These are phyloP conservation scores for Lizanozyma gosingica DNA, from an alignment of 1,139 yeast genomes.

Conservation along the genomic window DNA sequence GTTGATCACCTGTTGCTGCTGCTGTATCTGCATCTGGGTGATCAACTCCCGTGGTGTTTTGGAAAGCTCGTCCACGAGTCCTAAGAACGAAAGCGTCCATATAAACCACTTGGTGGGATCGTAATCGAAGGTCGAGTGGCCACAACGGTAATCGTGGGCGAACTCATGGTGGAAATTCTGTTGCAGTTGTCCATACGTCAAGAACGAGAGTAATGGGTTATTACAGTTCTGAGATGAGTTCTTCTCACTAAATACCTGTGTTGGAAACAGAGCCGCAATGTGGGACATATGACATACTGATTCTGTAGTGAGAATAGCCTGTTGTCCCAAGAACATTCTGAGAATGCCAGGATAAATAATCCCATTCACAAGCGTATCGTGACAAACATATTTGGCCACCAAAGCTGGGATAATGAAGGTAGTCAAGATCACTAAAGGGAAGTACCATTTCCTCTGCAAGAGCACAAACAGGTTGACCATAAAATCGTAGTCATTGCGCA, in stretches of 20 bases:
- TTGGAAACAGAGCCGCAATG: constrained; percentile 34
- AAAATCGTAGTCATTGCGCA: constrained; percentile 13
- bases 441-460: constrained; percentile 53
- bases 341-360: constrained; percentile 54
- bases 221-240: constrained; percentile 43
- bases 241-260: constrained; percentile 56
- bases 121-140: constrained; percentile 37
- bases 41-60: constrained; percentile 40
- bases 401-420: constrained; percentile 42
- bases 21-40: constrained; percentile 50
- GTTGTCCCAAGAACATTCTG: constrained; percentile 49
- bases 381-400: constrained; percentile 27
- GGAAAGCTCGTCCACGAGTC: constrained; percentile 31
- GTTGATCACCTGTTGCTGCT: constrained; percentile 54
- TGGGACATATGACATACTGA: constrained; percentile 48
- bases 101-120: constrained; percentile 66
- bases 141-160: constrained; percentile 58
- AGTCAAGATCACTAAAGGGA: constrained; percentile 32
- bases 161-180: constrained; percentile 72
- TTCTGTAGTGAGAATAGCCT: constrained; percentile 45
- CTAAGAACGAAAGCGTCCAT: constrained; percentile 27
- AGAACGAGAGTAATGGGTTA: constrained; percentile 42
- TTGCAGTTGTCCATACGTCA: constrained; percentile 59
- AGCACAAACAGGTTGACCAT: constrained; percentile 23
- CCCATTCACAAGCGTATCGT: constrained; percentile 45